These are phyloP conservation scores for Irpex sp. DNA, from an alignment of 1,284 basidiomycete genomes.

Conservation along the genomic window DNA sequence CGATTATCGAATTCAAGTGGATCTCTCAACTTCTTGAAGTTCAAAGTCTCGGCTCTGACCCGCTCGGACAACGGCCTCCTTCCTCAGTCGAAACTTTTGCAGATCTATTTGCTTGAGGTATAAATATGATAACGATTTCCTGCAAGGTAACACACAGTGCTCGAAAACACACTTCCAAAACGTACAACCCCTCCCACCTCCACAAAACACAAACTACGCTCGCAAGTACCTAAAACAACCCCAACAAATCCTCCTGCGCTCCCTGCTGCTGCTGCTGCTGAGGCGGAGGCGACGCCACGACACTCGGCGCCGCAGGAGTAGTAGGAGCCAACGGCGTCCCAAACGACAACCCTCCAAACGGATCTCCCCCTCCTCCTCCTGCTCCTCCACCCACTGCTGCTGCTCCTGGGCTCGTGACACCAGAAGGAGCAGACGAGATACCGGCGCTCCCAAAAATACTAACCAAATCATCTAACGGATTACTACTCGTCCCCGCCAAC, in stretches of 20 bases:
- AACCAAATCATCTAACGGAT: conserved; percentile 89
- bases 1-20: no score
- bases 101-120: no score
- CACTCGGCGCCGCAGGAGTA: conserved; percentile 17
- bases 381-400: conserved; percentile 11
- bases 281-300: conserved; percentile 18
- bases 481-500: conserved; percentile 68
- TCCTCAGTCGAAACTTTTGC: no score
- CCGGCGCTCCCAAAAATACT: conserved; percentile 73
- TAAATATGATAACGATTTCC: no score
- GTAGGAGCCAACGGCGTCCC: conserved; percentile 14
- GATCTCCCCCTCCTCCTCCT: background rate
- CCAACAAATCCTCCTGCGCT: conserved; percentile 47
- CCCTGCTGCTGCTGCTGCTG: conserved; percentile 24
- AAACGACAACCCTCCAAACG: conserved; percentile 26
- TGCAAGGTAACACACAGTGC: background rate
- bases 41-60: no score
- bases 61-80: no score
- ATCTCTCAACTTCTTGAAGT: no score
- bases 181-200: no score
- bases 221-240: conserved; percentile 37
- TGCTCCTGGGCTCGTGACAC: conserved; percentile 13
- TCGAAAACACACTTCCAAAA: no score
- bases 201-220: no score
- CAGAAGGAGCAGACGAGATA: conserved; percentile 28